Evolutionary conservation across 2,329 filamentous ascomycete genomes (phyloP).

Genomic region (Verticillium nubilum): DNA sequence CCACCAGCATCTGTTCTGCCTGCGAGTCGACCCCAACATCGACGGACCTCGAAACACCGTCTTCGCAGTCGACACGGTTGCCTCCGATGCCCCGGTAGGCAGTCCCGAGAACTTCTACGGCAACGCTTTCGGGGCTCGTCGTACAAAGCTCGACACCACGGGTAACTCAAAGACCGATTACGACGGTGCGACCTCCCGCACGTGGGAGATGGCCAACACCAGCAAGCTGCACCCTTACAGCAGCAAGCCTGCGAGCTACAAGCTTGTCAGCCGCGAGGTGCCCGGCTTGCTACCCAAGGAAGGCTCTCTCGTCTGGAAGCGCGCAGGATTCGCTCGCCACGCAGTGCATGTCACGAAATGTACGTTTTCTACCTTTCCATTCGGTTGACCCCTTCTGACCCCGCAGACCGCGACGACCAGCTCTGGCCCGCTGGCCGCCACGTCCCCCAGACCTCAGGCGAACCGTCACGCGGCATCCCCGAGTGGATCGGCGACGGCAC

Average conservation of each 20-base stretch:
- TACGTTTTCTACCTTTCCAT: constrained; percentile 35
- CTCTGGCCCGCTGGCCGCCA: constrained; percentile 82
- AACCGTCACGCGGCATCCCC: constrained; percentile 66
- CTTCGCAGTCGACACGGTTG: constrained; percentile 73
- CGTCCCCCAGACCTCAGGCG: constrained; percentile 81
- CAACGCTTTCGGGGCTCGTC: constrained; percentile 83
- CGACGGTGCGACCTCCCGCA: constrained; percentile 69
- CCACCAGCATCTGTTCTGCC: constrained; percentile 91
- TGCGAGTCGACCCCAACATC: constrained; percentile 81
- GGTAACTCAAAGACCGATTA: constrained; percentile 71
- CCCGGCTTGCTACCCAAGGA: constrained; percentile 74
- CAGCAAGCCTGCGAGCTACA: constrained; percentile 80
- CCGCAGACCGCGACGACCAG: constrained; percentile 68
- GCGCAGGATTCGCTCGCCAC: constrained; percentile 81
- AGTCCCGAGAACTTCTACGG: constrained; percentile 81
- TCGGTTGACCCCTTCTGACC: background rate
- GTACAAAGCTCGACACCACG: constrained; percentile 71
- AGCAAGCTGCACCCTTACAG: constrained; percentile 80
- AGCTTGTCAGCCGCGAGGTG: constrained; percentile 83
- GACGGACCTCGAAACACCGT: constrained; percentile 82
- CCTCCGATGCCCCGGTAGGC: constrained; percentile 68
- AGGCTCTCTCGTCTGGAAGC: constrained; percentile 79
- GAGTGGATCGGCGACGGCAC: constrained; percentile 70
- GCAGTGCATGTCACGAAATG: constrained; percentile 86
- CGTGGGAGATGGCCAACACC: constrained; percentile 88